Percentiles rank a stretch among this genome's conserved stretches.
These are phyloP conservation scores for Rutstroemia sp. DNA, from an alignment of 2,329 filamentous ascomycete genomes.

Conservation along the genomic window DNA sequence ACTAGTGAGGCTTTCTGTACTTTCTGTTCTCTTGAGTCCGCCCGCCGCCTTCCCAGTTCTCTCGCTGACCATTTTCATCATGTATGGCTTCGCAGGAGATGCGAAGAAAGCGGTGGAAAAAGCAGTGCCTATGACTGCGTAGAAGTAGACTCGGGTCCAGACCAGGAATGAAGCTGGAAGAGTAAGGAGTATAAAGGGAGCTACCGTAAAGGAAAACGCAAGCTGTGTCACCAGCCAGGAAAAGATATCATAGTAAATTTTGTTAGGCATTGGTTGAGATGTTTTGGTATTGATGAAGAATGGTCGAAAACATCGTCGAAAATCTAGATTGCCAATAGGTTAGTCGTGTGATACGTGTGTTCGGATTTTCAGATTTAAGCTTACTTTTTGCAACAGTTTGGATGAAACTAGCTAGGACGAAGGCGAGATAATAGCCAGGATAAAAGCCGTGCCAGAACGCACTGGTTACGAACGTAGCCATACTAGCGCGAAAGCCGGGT, in stretches of 20 bases:
- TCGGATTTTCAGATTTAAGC: conserved; percentile 28
- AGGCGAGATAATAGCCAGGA: conserved; percentile 89
- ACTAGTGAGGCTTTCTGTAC: conserved; percentile 48
- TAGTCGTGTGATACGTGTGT: background rate
- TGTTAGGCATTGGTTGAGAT: conserved; percentile 58
- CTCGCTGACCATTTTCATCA: conserved; percentile 52
- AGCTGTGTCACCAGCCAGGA: conserved; percentile 71
- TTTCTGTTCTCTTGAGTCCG: conserved; percentile 41
- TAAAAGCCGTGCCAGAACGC: conserved; percentile 99
- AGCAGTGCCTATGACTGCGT: conserved; percentile 62
- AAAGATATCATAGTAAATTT: conserved; percentile 78
- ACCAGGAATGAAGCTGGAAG: conserved; percentile 63
- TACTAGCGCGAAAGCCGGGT: conserved; percentile 86
- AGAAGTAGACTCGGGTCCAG: conserved; percentile 88
- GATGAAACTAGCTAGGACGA: conserved; percentile 81
- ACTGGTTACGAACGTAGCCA: conserved; percentile 90
- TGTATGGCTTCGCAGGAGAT: conserved; percentile 60
- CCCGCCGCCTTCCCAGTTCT: conserved; percentile 38
- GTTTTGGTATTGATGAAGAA: conserved; percentile 83
- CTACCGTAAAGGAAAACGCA: conserved; percentile 74
- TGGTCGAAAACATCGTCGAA: conserved; percentile 80
- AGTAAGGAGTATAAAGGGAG: conserved; percentile 78
- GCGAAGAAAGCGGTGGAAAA: conserved; percentile 67
- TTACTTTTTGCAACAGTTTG: conserved; percentile 92
- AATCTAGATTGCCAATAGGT: conserved; percentile 48